Percentiles rank a stretch among this genome's conserved stretches.
phyloP scores from a whole-genome alignment of 2,329 filamentous ascomycete species.

The Arachnomyces sp. region DNA sequence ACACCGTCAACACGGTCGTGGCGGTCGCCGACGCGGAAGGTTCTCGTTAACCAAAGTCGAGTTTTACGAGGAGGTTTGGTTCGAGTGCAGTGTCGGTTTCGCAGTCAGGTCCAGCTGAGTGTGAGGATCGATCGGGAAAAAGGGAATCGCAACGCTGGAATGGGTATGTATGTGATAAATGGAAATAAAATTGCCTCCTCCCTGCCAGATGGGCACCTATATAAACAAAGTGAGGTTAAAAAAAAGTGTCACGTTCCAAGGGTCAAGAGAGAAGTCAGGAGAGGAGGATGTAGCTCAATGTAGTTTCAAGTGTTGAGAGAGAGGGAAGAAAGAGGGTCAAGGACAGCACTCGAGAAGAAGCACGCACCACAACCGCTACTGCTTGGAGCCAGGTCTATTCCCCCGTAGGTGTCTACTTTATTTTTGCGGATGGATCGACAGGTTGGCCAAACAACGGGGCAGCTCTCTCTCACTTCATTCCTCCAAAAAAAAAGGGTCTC shows the following conservation, averaged over 20 bases:
- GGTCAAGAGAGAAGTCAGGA: neutral
- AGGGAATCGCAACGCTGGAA: constrained; percentile 6
- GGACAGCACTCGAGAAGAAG: neutral
- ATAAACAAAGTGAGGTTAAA: constrained; percentile 24
- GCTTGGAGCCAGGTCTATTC: too few relatives aligned
- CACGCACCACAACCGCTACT: too few relatives aligned
- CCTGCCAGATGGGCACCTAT: constrained; percentile 7
- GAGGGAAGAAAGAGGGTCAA: neutral
- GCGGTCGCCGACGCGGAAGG: constrained; percentile 3
- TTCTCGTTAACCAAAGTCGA: constrained; percentile 6
- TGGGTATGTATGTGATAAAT: too few relatives aligned
- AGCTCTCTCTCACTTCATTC: too few relatives aligned
- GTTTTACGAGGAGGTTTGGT: constrained; percentile 6
- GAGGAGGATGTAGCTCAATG: neutral
- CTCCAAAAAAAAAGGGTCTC: too few relatives aligned
- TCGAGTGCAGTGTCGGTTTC: neutral
- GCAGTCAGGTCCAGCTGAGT: too few relatives aligned
- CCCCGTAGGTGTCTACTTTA: too few relatives aligned
- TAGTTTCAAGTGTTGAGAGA: neutral
- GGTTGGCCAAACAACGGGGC: too few relatives aligned
- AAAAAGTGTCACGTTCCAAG: neutral
- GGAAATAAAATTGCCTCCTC: too few relatives aligned
- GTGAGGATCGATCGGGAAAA: constrained; percentile 7
- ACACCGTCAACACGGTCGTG: constrained; percentile 5
- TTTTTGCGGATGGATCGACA: too few relatives aligned